These are phyloP conservation scores for Cladosporium phlei DNA, from an alignment of 2,329 filamentous ascomycete genomes.

Conservation along the genomic window DNA sequence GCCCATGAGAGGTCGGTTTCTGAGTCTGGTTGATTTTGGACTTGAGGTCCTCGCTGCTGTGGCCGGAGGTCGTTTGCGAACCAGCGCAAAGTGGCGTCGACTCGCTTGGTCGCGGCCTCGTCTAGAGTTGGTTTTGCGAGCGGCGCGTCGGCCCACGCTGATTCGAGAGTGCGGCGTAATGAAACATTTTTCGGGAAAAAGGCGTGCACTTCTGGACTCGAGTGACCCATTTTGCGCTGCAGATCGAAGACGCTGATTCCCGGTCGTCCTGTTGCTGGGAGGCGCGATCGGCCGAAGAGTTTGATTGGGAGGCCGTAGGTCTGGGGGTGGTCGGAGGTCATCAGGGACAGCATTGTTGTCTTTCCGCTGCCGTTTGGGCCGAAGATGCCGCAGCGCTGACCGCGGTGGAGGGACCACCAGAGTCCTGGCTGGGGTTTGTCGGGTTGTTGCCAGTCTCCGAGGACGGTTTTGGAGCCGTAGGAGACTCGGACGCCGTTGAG, in stretches of 20 bases:
- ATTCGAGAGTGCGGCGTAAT: conserved; percentile 70
- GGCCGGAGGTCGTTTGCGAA: conserved; percentile 77
- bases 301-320: conserved; percentile 83
- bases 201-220: conserved; percentile 87
- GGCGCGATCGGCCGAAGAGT: conserved; percentile 75
- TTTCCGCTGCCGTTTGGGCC: conserved; percentile 93
- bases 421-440: conserved; percentile 54
- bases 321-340: conserved; percentile 94
- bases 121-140: conserved; percentile 63
- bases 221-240: conserved; percentile 84
- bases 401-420: conserved; percentile 75
- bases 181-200: conserved; percentile 79
- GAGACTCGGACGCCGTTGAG: conserved; percentile 80
- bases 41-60: background rate
- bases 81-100: conserved; percentile 68
- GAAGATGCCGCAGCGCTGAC: conserved; percentile 87
- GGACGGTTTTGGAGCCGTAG: conserved; percentile 70
- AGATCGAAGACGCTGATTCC: conserved; percentile 91
- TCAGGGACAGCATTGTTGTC: conserved; percentile 85
- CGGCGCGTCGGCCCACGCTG: conserved; percentile 87
- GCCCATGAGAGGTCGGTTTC: conserved; percentile 56
- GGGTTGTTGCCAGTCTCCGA: conserved; percentile 73
- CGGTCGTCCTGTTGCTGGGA: conserved; percentile 65
- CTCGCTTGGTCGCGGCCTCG: conserved; percentile 50
- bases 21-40: background rate